Evolutionary conservation across 495 filamentous ascomycete species (phyloP), one percentile per base, ranked within the genome.

Genomic region (Aspergillus conjunctus): DNA sequence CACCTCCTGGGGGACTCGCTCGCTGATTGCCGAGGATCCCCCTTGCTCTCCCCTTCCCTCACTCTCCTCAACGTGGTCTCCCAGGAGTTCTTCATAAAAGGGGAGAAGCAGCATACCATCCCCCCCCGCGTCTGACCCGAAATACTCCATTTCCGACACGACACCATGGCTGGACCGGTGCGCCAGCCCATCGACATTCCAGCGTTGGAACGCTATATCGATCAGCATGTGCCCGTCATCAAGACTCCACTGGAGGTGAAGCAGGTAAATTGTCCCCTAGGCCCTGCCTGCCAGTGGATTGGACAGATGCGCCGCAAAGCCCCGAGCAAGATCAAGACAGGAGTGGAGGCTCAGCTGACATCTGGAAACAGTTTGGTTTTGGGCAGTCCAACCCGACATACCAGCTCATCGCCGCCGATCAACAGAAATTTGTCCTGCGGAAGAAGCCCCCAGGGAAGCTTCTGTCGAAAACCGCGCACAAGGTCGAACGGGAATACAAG

Each of bases 301-400:
- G n/a, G n/a, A n/a, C n/a, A n/a, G n/a, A n/a, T n/a, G n/a, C n/a
- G n/a, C n/a, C n/a, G n/a, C n/a, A n/a, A n/a, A n/a, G n/a, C n/a
- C n/a, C n/a, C n/a, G n/a, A n/a, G n/a, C n/a, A n/a, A n/a, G 26
- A 26, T 26, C 26, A 5, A 26, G 26, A 26, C 2, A 26, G 2
- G 2, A 26, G 26, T 26, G 2, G n/a, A 2, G 26, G 26, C 26
- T 5, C 2, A 26, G 26, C 26, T 26, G 2, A 26, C 26, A 26
- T 26, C n/a, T 21, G 21, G 11, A 52, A 9, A 44, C 73, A 97
- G 89, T 98, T 98, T 69, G 91, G 92, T 64, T 97, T 93, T 70
- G 94, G 94, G 53, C 94, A 98, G 76, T 96, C 92, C 46, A 98
- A 98, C 70, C 94, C 94, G 31, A 97, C 94, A 7, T 97, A 97